These are phyloP conservation scores for Kodamaea sp. DNA, from an alignment of 1,139 yeast species.

Conservation along the genomic window DNA sequence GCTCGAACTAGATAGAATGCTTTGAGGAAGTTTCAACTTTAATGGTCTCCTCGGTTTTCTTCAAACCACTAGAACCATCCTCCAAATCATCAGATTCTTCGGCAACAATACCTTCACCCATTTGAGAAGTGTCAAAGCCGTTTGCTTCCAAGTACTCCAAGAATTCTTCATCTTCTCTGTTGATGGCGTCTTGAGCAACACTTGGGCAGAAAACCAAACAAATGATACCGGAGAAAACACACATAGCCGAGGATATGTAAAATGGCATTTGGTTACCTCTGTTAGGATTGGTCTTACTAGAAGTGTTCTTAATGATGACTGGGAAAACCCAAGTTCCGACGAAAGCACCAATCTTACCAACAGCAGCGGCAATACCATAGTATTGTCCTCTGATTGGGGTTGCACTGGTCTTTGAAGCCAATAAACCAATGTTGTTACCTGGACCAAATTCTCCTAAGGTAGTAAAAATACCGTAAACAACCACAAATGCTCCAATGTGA, in stretches of 20 bases:
- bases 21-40: constrained; percentile 11
- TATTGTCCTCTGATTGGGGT: constrained; percentile 89
- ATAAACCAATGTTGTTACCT: constrained; percentile 86
- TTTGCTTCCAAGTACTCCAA: constrained; percentile 58
- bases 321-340: constrained; percentile 91
- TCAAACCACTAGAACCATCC: not conserved
- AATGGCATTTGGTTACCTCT: constrained; percentile 74
- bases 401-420: constrained; percentile 85
- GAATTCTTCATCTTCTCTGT: constrained; percentile 74
- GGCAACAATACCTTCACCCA: constrained; percentile 38
- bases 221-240: constrained; percentile 68
- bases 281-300: constrained; percentile 32
- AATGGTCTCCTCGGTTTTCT: constrained; percentile 7
- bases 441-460: constrained; percentile 93
- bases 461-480: constrained; percentile 82
- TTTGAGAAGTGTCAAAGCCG: constrained; percentile 57
- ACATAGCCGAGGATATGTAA: constrained; percentile 76
- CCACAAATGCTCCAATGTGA: constrained; percentile 76
- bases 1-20: constrained; percentile 6
- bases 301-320: constrained; percentile 48
- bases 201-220: constrained; percentile 76
- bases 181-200: constrained; percentile 80
- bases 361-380: constrained; percentile 88
- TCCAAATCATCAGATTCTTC: constrained; percentile 15
- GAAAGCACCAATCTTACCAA: constrained; percentile 90